A percentile compares a stretch with the other conserved stretches of the same genome.
Conservation (phyloP, 2,329 filamentous ascomycete genomes). For the Aureobasidium sp. region DNA sequence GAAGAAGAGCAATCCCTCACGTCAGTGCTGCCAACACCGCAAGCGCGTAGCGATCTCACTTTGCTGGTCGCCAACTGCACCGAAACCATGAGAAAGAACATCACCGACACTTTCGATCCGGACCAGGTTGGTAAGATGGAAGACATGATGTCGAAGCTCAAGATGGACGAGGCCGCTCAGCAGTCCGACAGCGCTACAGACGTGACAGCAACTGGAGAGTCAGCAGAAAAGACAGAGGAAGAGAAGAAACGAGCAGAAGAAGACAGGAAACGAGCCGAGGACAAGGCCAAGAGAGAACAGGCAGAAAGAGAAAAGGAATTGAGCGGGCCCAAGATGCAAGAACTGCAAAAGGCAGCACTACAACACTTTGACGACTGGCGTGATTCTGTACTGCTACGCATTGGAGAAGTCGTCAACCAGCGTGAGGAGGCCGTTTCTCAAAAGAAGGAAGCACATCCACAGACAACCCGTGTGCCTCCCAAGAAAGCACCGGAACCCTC, state of each 20-base stretch:
- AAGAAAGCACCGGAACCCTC: slow-evolving; percentile 17
- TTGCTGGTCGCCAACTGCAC: slow-evolving; percentile 41
- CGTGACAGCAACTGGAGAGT: background rate
- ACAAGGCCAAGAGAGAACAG: slow-evolving; percentile 29
- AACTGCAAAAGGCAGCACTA: slow-evolving; percentile 63
- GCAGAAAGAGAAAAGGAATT: slow-evolving; percentile 43
- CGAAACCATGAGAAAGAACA: slow-evolving; percentile 38
- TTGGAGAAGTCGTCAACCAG: slow-evolving; percentile 57
- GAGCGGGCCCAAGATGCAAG: slow-evolving; percentile 46
- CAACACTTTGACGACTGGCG: slow-evolving; percentile 77
- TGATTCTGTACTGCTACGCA: slow-evolving; percentile 58
- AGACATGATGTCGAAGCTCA: slow-evolving; percentile 25
- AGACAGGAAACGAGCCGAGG: slow-evolving; percentile 25
- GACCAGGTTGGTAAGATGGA: slow-evolving; percentile 27
- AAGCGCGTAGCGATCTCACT: slow-evolving; percentile 38
- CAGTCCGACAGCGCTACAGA: background rate
- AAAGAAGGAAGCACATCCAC: slow-evolving; percentile 32
- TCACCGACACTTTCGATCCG: slow-evolving; percentile 38
- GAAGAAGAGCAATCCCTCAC: slow-evolving; percentile 36
- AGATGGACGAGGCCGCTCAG: slow-evolving; percentile 16
- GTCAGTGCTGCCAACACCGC: slow-evolving; percentile 37
- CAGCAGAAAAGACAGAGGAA: slow-evolving; percentile 23
- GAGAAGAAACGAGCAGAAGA: slow-evolving; percentile 26
- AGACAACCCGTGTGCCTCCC: slow-evolving; percentile 28
- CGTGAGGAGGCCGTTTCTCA: slow-evolving; percentile 27